Percentiles rank a stretch among this genome's conserved stretches.
Evolutionary conservation across 371 early-diverging fungal genomes (phyloP).

Genomic region (Coemansia sp.): DNA sequence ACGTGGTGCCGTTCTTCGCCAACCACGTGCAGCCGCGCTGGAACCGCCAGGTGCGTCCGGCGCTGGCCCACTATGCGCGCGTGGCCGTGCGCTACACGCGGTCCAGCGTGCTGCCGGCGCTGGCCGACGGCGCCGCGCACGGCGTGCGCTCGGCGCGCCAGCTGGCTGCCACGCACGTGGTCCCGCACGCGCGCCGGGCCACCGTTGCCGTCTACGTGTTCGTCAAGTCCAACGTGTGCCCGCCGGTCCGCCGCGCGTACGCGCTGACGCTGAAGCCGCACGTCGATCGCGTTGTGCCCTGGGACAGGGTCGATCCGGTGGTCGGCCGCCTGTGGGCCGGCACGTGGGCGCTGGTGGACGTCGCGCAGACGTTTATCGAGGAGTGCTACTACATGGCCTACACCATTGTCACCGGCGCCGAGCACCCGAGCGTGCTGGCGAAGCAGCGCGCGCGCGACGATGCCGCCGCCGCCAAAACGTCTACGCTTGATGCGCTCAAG

Average conservation of each 20-base stretch:
- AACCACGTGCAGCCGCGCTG: constrained; percentile 40
- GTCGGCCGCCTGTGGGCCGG: not conserved
- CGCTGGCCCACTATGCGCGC: constrained; percentile 21
- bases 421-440: constrained; percentile 33
- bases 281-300: constrained; percentile 46
- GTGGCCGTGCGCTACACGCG: constrained; percentile 32
- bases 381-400: constrained; percentile 47
- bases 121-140: constrained; percentile 25
- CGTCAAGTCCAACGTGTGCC: constrained; percentile 17
- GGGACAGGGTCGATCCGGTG: constrained; percentile 31
- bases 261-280: constrained; percentile 24
- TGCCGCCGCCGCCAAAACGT: not conserved
- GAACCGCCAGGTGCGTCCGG: constrained; percentile 39
- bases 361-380: constrained; percentile 22
- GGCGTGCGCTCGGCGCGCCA: constrained; percentile 10
- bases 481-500: constrained; percentile 6
- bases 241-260: constrained; percentile 23
- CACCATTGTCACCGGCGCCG: constrained; percentile 38
- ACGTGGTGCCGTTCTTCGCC: constrained; percentile 32
- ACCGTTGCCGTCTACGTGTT: constrained; percentile 22
- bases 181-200: constrained; percentile 25
- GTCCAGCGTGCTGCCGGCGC: constrained; percentile 23
- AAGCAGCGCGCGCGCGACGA: constrained; percentile 9
- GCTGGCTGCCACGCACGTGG: constrained; percentile 23
- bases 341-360: not conserved